Percentiles rank a stretch among this genome's conserved stretches.
Evolutionary conservation across 768 basidiomycete species (phyloP).

Genomic region (Clavaria fumosa): DNA sequence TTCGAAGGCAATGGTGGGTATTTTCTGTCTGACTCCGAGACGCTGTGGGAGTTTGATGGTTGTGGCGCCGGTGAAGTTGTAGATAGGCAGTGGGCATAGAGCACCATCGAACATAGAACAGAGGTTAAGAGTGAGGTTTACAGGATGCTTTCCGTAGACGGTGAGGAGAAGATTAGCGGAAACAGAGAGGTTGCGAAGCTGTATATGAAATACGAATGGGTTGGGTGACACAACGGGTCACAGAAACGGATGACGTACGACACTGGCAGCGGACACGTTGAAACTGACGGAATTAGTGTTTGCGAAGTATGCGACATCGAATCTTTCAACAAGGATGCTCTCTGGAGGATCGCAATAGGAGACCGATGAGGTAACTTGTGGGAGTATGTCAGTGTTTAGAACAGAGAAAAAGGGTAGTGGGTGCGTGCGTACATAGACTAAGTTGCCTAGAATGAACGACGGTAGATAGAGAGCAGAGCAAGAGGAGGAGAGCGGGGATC

Average conservation of each 20-base stretch:
- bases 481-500: too few relatives aligned
- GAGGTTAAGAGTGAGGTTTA: conserved; percentile 79
- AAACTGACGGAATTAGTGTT: conserved; percentile 63
- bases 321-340: conserved; percentile 62
- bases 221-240: conserved; percentile 5
- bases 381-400: too few relatives aligned
- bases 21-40: conserved; percentile 33
- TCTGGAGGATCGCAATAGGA: conserved; percentile 76
- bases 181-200: conserved; percentile 69
- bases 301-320: conserved; percentile 58
- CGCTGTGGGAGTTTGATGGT: conserved; percentile 47
- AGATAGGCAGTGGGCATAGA: conserved; percentile 68
- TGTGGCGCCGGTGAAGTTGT: conserved; percentile 80
- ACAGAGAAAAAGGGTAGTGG: too few relatives aligned
- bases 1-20: conserved; percentile 71
- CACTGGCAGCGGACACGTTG: conserved; percentile 75
- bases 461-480: too few relatives aligned
- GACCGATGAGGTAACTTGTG: conserved; percentile 83
- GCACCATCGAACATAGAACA: conserved; percentile 66
- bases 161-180: conserved; percentile 70
- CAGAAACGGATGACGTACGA: conserved; percentile 35
- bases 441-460: too few relatives aligned
- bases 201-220: conserved; percentile 8
- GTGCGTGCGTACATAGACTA: too few relatives aligned
- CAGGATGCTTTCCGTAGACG: conserved; percentile 71